These are phyloP conservation scores for Fusarium graminum DNA, from an alignment of 2,329 filamentous ascomycete species.

Conservation along the genomic window DNA sequence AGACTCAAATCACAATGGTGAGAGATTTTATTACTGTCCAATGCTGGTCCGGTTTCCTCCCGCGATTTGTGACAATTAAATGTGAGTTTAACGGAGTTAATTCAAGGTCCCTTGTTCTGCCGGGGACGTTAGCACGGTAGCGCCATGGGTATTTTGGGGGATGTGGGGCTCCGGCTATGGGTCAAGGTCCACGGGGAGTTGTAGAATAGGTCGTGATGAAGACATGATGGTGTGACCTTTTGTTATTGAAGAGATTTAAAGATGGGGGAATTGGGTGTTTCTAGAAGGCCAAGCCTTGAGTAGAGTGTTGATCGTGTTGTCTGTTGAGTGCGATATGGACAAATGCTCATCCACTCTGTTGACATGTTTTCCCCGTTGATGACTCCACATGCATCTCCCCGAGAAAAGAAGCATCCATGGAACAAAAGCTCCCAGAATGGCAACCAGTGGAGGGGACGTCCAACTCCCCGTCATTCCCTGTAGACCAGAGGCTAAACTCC, in stretches of 20 bases:
- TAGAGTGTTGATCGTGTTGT: rapidly evolving
- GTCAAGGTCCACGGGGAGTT: conserved; percentile 33
- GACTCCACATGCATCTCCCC: conserved; percentile 23
- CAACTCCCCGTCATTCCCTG: conserved; percentile 38
- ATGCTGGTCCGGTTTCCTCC: background rate
- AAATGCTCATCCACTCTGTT: background rate
- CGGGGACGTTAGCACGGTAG: conserved; percentile 23
- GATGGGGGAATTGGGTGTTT: too few relatives aligned
- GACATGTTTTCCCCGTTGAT: background rate
- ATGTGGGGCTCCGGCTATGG: conserved; percentile 25
- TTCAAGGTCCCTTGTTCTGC: background rate
- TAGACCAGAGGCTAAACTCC: background rate
- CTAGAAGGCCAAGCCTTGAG: rapidly evolving
- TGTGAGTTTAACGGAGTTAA: background rate
- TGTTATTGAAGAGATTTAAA: conserved; percentile 4
- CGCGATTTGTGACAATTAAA: conserved; percentile 1
- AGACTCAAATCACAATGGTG: background rate
- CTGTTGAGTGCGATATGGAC: rapidly evolving
- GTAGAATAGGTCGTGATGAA: conserved; percentile 26
- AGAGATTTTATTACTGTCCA: conserved; percentile 3
- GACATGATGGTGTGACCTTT: conserved; percentile 25
- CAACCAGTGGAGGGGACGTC: background rate
- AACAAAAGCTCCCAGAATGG: conserved; percentile 20
- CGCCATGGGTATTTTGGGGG: conserved; percentile 7
- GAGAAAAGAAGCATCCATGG: conserved; percentile 28